phyloP scores from a whole-genome alignment of 257 asterid genomes.

The Salvia hispanica region DNA sequence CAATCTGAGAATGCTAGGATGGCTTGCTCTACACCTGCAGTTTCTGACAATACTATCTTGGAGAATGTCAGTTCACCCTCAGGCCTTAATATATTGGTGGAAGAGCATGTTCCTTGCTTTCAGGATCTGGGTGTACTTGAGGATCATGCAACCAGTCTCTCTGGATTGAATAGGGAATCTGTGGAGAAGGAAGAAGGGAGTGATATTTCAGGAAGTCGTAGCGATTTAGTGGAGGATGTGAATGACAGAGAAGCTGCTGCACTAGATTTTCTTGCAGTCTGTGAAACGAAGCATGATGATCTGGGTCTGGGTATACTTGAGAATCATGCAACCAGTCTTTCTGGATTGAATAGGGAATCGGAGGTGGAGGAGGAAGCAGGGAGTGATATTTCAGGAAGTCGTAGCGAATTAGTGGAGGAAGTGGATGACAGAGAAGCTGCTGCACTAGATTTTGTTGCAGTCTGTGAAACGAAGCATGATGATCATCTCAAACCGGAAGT shows the following conservation, averaged over 20 bases:
- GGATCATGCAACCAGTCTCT: conserved; percentile 31
- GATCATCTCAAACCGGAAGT: conserved; percentile 40
- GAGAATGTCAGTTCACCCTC: conserved; percentile 35
- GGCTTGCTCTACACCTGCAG: conserved; percentile 32
- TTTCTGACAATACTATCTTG: conserved; percentile 29
- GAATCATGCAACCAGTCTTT: conserved; percentile 31
- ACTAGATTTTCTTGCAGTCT: conserved; percentile 31
- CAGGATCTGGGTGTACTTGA: conserved; percentile 41
- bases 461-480: conserved; percentile 25
- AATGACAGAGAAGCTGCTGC: conserved; percentile 38
- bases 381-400: conserved; percentile 30
- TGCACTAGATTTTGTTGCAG: conserved; percentile 33
- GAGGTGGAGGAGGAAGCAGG: conserved; percentile 31
- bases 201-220: conserved; percentile 28
- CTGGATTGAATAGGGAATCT: conserved; percentile 36
- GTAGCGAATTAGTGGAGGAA: conserved; percentile 39
- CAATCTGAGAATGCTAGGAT: conserved; percentile 32
- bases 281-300: conserved; percentile 26
- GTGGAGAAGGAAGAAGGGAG: conserved; percentile 30
- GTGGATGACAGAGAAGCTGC: conserved; percentile 38
- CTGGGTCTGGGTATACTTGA: conserved; percentile 38
- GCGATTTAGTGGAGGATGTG: conserved; percentile 40
- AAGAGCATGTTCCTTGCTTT: conserved; percentile 38
- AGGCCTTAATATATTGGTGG: conserved; percentile 32
- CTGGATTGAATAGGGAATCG: conserved; percentile 36